These are phyloP conservation scores for Apiotrichum brassicae DNA, from an alignment of 1,284 basidiomycete genomes.

Conservation along the genomic window DNA sequence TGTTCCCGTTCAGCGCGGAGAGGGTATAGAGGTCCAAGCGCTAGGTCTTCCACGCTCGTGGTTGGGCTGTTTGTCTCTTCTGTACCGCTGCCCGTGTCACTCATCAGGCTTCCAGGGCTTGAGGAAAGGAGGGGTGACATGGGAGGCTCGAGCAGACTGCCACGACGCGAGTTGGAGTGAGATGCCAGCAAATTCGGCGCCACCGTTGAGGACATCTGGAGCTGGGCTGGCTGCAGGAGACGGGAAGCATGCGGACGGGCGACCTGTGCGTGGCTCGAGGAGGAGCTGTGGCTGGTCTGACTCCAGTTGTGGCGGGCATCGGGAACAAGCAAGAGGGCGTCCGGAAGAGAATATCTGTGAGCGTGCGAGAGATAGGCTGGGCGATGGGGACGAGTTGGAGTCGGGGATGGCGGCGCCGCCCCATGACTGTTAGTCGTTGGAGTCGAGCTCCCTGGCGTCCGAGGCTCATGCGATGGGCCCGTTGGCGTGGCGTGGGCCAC, in stretches of 20 bases:
- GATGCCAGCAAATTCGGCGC: too few relatives aligned
- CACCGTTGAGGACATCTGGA: constrained; percentile 13
- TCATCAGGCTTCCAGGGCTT: constrained; percentile 9
- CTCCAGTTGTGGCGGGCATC: background rate
- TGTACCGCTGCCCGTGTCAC: constrained; percentile 8
- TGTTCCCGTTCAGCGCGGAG: background rate
- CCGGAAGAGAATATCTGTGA: background rate
- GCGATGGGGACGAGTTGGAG: constrained; percentile 9
- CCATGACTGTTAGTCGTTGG: constrained; percentile 6
- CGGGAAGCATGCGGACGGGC: constrained; percentile 8
- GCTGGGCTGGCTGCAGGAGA: constrained; percentile 11
- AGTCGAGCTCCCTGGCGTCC: constrained; percentile 11
- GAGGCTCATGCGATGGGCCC: background rate
- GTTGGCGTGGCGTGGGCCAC: constrained; percentile 2
- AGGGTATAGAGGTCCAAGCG: background rate
- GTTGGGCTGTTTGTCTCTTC: constrained; percentile 6
- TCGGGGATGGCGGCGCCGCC: constrained; percentile 8
- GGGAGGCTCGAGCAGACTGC: constrained; percentile 6
- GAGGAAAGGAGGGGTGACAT: constrained; percentile 1
- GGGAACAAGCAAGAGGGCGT: background rate
- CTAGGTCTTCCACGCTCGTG: constrained; percentile 11
- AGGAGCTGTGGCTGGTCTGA: background rate
- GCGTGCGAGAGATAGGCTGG: background rate
- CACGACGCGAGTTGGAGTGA: background rate
- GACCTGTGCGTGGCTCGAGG: background rate